phyloP scores from a whole-genome alignment of 768 basidiomycete species.

The Austroboletus eburneus region DNA sequence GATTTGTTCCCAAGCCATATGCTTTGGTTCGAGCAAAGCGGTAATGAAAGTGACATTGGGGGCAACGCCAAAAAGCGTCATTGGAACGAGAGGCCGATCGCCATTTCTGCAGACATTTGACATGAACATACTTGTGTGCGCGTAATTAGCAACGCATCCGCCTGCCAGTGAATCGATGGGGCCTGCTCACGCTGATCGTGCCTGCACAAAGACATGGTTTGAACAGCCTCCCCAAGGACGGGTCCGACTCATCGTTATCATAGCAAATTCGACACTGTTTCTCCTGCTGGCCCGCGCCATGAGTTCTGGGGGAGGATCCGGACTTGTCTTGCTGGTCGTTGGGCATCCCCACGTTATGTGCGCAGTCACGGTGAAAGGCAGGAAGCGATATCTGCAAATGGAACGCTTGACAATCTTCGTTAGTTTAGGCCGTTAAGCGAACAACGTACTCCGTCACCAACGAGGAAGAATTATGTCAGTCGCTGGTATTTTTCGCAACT shows the following conservation, averaged over 20 bases:
- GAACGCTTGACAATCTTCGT: too few species aligned
- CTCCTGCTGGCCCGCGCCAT: constrained; percentile 35
- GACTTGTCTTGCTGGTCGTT: constrained; percentile 13
- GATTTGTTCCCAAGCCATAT: constrained; percentile 74
- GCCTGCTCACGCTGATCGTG: constrained; percentile 56
- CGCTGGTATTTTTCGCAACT: too few species aligned
- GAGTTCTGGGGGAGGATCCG: neutral
- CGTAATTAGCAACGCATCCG: constrained; percentile 18
- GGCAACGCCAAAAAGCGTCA: constrained; percentile 73
- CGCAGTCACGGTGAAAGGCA: neutral
- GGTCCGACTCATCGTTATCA: constrained; percentile 59
- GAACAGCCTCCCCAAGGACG: constrained; percentile 67
- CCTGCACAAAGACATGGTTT: constrained; percentile 69
- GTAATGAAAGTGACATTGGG: constrained; percentile 76
- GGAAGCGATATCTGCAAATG: too few species aligned
- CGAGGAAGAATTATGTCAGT: too few species aligned
- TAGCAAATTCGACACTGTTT: constrained; percentile 85
- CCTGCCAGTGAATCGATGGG: neutral
- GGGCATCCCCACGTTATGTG: constrained; percentile 14
- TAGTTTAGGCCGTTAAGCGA: too few species aligned
- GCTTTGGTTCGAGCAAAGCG: constrained; percentile 69
- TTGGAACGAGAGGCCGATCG: constrained; percentile 56
- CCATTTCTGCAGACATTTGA: constrained; percentile 76
- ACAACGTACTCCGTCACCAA: too few species aligned
- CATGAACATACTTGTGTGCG: constrained; percentile 63